These are phyloP conservation scores for Akanthomyces uredinophilus DNA, from an alignment of 2,329 filamentous ascomycete genomes.

Conservation along the genomic window DNA sequence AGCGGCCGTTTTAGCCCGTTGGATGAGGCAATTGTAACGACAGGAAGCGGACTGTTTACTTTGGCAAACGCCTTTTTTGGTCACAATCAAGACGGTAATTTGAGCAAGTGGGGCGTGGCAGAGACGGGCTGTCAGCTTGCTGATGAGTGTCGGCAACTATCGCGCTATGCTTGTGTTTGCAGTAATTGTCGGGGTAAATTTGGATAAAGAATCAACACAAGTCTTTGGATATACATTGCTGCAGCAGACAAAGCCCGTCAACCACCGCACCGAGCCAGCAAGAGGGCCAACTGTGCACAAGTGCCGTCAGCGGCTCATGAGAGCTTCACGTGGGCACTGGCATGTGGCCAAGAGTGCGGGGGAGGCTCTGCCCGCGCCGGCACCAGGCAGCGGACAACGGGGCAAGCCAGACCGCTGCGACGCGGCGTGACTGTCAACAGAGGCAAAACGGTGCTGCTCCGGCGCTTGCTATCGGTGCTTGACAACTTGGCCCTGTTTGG, in stretches of 20 bases:
- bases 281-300: neutral
- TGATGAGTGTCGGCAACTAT: too few relatives aligned
- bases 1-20: neutral
- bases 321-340: constrained; percentile 14
- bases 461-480: neutral
- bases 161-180: neutral
- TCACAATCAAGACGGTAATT: neutral
- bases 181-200: too few relatives aligned
- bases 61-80: neutral
- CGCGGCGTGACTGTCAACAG: too few relatives aligned
- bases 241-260: too few relatives aligned
- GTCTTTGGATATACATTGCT: too few relatives aligned
- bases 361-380: neutral
- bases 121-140: neutral
- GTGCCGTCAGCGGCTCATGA: neutral
- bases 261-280: too few relatives aligned
- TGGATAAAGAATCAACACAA: too few relatives aligned
- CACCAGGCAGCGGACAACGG: too few relatives aligned
- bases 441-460: neutral
- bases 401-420: too few relatives aligned
- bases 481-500: too few relatives aligned
- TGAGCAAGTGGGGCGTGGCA: neutral
- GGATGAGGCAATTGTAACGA: neutral
- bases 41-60: neutral
- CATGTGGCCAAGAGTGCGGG: constrained; percentile 14